phyloP scores from a whole-genome alignment of 2,329 filamentous ascomycete species.

The Phaeosphaeriaceae sp. region DNA sequence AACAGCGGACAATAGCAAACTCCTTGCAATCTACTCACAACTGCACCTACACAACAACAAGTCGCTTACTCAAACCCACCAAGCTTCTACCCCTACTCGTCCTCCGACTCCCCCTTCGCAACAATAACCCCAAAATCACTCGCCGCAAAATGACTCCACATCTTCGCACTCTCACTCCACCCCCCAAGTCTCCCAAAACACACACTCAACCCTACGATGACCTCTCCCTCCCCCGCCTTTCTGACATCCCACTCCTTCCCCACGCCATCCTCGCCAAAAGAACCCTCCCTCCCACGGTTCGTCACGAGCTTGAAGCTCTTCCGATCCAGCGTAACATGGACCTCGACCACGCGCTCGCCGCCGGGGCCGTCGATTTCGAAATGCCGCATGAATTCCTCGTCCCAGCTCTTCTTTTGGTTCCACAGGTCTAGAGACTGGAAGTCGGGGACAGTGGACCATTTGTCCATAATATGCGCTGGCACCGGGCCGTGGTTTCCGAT shows the following conservation, averaged over 20 bases:
- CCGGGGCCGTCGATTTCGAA: slow-evolving; percentile 22
- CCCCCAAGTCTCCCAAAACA: slow-evolving; percentile 17
- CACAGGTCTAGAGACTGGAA: background rate
- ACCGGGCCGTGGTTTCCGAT: background rate
- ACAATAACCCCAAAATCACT: background rate
- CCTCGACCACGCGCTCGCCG: slow-evolving; percentile 26
- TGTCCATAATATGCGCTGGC: background rate
- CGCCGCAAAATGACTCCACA: background rate
- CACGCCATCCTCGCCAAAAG: slow-evolving; percentile 13
- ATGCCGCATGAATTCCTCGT: slow-evolving; percentile 5
- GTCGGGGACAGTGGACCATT: background rate
- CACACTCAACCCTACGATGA: slow-evolving; percentile 12
- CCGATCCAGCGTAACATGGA: slow-evolving; percentile 15
- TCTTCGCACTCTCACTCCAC: slow-evolving; percentile 11
- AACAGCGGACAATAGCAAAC: no score
- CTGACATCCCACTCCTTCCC: slow-evolving; percentile 10
- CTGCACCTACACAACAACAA: no score
- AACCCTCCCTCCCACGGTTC: slow-evolving; percentile 13
- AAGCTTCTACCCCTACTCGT: background rate
- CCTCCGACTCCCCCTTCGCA: slow-evolving; percentile 1
- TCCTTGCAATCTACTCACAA: no score
- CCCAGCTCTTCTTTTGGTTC: slow-evolving; percentile 2
- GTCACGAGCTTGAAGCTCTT: slow-evolving; percentile 22
- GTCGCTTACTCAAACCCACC: no score
- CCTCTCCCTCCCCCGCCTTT: slow-evolving; percentile 12